Conservation (phyloP, 768 basidiomycete genomes). For the Leccinellum rugosiceps region DNA sequence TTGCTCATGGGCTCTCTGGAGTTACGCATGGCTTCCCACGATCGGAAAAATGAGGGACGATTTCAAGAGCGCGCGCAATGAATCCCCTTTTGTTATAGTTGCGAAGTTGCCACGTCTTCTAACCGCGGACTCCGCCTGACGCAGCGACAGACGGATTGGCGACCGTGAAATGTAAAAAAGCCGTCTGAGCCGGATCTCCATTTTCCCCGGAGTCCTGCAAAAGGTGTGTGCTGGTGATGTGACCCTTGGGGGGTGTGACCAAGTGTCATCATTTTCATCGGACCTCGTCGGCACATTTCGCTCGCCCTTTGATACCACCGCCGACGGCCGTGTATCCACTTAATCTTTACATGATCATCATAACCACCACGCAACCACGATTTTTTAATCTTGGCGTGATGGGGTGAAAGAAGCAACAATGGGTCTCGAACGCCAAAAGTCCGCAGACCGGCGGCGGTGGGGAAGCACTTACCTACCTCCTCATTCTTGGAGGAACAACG, state of each 20-base stretch:
- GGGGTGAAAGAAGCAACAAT: slow-evolving; percentile 2
- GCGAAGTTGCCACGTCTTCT: slow-evolving; percentile 1
- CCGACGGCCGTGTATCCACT: slow-evolving; percentile 11
- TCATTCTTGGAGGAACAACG: slow-evolving; percentile 2
- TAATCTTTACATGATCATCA: slow-evolving; percentile 3
- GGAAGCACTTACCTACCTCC: not conserved
- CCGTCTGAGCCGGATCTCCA: slow-evolving; percentile 1
- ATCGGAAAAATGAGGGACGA: not conserved
- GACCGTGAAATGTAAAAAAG: slow-evolving; percentile 3
- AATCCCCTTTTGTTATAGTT: not conserved
- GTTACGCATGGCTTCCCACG: not conserved
- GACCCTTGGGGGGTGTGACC: slow-evolving; percentile 1
- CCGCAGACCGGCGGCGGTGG: slow-evolving; percentile 5
- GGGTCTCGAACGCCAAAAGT: slow-evolving; percentile 12
- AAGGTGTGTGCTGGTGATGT: not conserved
- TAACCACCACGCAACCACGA: slow-evolving; percentile 9
- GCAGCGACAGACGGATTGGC: not conserved
- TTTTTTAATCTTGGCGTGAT: slow-evolving; percentile 22
- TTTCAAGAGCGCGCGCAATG: slow-evolving; percentile 2
- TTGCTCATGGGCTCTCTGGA: not conserved
- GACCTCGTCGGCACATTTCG: slow-evolving; percentile 10
- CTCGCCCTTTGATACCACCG: slow-evolving; percentile 2
- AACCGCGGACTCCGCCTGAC: slow-evolving; percentile 6
- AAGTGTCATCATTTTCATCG: slow-evolving; percentile 3
- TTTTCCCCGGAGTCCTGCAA: not conserved